Conservation (phyloP, 1,284 basidiomycete genomes). For the Mycena citricolor region DNA sequence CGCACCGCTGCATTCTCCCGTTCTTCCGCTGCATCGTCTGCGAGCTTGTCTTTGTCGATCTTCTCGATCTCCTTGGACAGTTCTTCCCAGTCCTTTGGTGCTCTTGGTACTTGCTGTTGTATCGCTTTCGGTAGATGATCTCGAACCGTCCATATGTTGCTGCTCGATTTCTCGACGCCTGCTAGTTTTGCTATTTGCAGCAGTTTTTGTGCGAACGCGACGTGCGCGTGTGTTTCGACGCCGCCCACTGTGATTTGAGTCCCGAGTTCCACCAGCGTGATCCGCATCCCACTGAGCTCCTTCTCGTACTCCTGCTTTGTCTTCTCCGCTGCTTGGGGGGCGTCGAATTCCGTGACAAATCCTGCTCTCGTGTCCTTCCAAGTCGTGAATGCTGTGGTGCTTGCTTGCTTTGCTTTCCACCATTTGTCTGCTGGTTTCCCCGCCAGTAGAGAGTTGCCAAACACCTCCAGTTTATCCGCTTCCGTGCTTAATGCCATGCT, state of each 20-base stretch:
- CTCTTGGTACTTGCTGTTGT: not conserved
- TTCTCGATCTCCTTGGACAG: constrained; percentile 2
- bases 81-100: not conserved
- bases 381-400: not conserved
- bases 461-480: too few relatives aligned
- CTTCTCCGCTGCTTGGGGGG: not conserved
- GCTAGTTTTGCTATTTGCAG: constrained; percentile 1
- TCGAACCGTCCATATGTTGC: constrained; percentile 7
- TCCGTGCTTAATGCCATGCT: too few relatives aligned
- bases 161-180: not conserved
- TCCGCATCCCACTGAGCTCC: constrained; percentile 1
- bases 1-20: too few relatives aligned
- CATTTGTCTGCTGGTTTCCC: constrained; percentile 9
- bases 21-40: not conserved
- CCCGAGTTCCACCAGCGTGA: constrained; percentile 3
- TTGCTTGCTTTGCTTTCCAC: not conserved
- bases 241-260: not conserved
- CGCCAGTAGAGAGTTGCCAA: constrained; percentile 7
- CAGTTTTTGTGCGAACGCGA: not conserved
- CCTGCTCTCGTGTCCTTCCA: not conserved
- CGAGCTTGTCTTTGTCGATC: not conserved
- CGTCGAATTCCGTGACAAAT: constrained; percentile 1
- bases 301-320: constrained; percentile 10
- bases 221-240: not conserved
- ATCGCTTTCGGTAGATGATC: constrained; percentile 8